phyloP scores from a whole-genome alignment of 148 eudicot genomes.

The Dianthus caryophyllus region DNA sequence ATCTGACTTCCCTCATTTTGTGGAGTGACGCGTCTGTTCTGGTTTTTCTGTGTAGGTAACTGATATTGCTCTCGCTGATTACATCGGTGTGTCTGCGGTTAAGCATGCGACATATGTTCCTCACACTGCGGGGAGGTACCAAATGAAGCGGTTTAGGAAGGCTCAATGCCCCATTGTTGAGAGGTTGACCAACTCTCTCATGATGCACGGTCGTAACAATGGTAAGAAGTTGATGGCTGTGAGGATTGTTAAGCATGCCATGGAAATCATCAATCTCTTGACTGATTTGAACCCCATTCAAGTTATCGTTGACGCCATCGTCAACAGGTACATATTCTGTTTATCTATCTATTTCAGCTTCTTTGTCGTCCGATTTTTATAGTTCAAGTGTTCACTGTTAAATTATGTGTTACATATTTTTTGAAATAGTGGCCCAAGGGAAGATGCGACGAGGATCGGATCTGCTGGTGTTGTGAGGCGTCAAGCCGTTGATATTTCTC shows the following conservation, averaged over 20 bases:
- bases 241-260: constrained; percentile 32
- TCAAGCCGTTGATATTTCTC: constrained; percentile 41
- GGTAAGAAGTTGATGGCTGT: constrained; percentile 37
- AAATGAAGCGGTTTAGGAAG: constrained; percentile 33
- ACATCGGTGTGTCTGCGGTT: constrained; percentile 25
- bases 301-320: constrained; percentile 31
- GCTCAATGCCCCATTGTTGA: constrained; percentile 38
- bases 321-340: too few relatives aligned
- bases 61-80: constrained; percentile 31
- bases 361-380: neutral
- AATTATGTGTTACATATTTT: too few relatives aligned
- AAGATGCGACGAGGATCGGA: constrained; percentile 38
- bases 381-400: neutral
- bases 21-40: neutral
- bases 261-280: constrained; percentile 35
- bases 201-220: constrained; percentile 38
- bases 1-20: neutral
- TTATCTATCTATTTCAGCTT: neutral
- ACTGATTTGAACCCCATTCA: constrained; percentile 32
- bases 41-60: constrained; percentile 13
- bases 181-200: constrained; percentile 32
- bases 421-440: constrained; percentile 31
- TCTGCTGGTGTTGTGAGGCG: constrained; percentile 42
- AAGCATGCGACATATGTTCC: constrained; percentile 34
- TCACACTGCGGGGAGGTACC: constrained; percentile 33